Conservation (phyloP, 768 basidiomycete species). For the Terana coerulea region DNA sequence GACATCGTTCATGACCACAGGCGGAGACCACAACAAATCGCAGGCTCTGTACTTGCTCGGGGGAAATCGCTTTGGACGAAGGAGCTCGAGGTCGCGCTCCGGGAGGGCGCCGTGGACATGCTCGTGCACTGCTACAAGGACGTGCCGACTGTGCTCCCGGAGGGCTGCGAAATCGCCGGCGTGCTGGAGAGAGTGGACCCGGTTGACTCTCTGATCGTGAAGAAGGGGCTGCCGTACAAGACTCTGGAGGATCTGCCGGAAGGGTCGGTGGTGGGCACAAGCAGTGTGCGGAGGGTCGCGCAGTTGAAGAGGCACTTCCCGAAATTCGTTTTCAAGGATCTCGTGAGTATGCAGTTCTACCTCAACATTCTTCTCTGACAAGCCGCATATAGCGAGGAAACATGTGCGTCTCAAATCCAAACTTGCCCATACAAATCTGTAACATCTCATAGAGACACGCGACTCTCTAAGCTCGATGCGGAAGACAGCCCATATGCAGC, state of each 20-base stretch:
- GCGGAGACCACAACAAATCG: conserved; percentile 85
- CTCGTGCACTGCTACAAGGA: conserved; percentile 93
- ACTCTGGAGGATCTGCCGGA: conserved; percentile 77
- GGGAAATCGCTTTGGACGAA: conserved; percentile 91
- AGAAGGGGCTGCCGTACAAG: conserved; percentile 65
- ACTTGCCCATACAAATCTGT: not conserved
- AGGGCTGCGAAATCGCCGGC: conserved; percentile 80
- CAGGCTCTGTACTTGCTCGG: conserved; percentile 86
- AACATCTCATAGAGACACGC: conserved; percentile 73
- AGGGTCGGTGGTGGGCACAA: conserved; percentile 92
- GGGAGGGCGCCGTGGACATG: conserved; percentile 74
- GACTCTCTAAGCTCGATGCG: conserved; percentile 87
- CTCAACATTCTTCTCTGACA: too few relatives aligned
- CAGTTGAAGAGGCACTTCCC: conserved; percentile 81
- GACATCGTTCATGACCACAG: conserved; percentile 63
- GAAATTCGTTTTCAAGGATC: conserved; percentile 74
- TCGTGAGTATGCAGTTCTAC: too few relatives aligned
- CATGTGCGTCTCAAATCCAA: conserved; percentile 57
- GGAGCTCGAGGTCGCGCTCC: conserved; percentile 88
- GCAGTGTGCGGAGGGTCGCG: conserved; percentile 88
- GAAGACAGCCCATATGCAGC: conserved; percentile 77
- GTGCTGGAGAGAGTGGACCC: conserved; percentile 87
- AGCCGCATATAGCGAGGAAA: conserved; percentile 81
- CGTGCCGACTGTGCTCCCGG: conserved; percentile 82
- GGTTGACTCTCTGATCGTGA: conserved; percentile 84